A percentile compares a stretch with the other conserved stretches of the same genome.
Conservation (phyloP, 2,329 filamentous ascomycete species). For the Tympanopsis confertula region DNA sequence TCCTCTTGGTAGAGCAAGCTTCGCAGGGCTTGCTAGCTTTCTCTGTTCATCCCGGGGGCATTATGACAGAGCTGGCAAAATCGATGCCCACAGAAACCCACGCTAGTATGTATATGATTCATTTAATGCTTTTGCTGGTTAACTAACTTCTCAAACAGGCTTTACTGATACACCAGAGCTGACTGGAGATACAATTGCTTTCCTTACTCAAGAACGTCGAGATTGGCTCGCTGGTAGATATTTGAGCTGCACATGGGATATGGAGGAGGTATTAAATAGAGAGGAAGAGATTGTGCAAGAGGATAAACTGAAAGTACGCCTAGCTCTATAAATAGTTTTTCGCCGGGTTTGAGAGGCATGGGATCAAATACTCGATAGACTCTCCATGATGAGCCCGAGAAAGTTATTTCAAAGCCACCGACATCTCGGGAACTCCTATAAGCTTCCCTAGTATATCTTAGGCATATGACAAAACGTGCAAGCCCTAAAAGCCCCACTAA, state of each 20-base stretch:
- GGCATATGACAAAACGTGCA: too few relatives aligned
- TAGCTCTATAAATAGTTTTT: too few relatives aligned
- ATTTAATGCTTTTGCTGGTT: not conserved
- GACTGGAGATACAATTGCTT: constrained; percentile 15
- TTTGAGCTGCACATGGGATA: constrained; percentile 24
- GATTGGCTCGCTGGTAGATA: constrained; percentile 22
- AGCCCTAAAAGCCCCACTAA: too few relatives aligned
- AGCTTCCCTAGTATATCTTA: too few relatives aligned
- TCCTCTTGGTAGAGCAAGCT: constrained; percentile 27
- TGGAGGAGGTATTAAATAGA: constrained; percentile 19
- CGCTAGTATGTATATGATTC: not conserved
- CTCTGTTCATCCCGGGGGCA: constrained; percentile 27
- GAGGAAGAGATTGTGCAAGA: constrained; percentile 9
- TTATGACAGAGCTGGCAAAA: constrained; percentile 16
- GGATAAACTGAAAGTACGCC: not conserved
- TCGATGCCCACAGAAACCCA: not conserved
- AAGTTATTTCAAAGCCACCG: too few relatives aligned
- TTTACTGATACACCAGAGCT: constrained; percentile 13
- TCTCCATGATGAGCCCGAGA: too few relatives aligned
- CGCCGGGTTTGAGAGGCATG: too few relatives aligned
- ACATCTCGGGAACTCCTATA: too few relatives aligned
- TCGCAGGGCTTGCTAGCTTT: constrained; percentile 25
- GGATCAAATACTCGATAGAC: too few relatives aligned
- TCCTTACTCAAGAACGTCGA: constrained; percentile 13
- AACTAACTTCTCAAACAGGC: constrained; percentile 6